Evolutionary conservation across 495 filamentous ascomycete species (phyloP).

Genomic region (Coniosporium apollinis): DNA sequence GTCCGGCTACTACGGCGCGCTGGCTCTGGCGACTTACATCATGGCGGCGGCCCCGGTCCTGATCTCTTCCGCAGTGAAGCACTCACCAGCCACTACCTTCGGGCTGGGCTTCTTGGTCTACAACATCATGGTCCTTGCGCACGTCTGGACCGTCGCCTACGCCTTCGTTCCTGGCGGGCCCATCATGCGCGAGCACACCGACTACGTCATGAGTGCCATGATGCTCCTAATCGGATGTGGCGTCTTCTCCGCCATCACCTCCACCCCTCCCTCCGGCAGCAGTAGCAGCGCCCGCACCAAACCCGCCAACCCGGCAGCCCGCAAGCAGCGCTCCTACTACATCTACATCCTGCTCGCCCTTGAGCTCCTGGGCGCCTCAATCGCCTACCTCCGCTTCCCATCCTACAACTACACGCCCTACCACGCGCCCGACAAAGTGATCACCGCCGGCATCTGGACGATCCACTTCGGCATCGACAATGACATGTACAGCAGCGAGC

Average conservation of each 20-base stretch:
- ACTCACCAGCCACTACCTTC: conserved; percentile 61
- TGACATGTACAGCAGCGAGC: conserved; percentile 95
- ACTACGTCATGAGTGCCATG: conserved; percentile 76
- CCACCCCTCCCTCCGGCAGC: conserved; percentile 10
- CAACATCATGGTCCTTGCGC: conserved; percentile 80
- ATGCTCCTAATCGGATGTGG: conserved; percentile 78
- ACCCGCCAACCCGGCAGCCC: conserved; percentile 34
- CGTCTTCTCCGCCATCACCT: conserved; percentile 57
- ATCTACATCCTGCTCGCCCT: conserved; percentile 54
- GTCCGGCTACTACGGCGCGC: conserved; percentile 77
- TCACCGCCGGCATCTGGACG: conserved; percentile 96
- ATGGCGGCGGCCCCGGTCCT: conserved; percentile 68
- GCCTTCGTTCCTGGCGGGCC: conserved; percentile 98
- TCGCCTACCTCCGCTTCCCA: conserved; percentile 89
- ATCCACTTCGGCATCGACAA: conserved; percentile 98
- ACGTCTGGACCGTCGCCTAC: conserved; percentile 97
- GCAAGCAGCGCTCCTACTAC: conserved; percentile 47
- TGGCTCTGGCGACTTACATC: conserved; percentile 59
- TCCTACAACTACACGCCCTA: conserved; percentile 82
- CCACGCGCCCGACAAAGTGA: conserved; percentile 66
- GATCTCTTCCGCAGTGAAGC: conserved; percentile 54
- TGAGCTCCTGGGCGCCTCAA: conserved; percentile 60
- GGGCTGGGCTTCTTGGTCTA: conserved; percentile 78
- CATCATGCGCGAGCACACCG: conserved; percentile 82
- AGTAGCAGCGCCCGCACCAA: conserved; percentile 25